Evolutionary conservation across 139 green algal genomes (phyloP).

Genomic region (Astrephomene gubernaculifera): DNA sequence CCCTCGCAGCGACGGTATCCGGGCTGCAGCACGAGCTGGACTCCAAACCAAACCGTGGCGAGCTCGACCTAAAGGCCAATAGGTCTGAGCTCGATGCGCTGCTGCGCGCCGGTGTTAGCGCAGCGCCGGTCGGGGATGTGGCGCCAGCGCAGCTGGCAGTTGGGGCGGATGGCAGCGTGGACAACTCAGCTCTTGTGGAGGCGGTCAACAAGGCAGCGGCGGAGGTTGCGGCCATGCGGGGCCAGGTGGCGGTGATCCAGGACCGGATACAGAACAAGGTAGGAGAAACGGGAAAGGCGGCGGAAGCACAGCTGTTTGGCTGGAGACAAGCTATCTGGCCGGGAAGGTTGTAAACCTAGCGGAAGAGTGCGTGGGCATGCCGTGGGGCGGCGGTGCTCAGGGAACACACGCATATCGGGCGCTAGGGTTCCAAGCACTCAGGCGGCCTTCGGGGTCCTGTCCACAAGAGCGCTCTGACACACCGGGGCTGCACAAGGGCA

Average conservation of each 20-base stretch:
- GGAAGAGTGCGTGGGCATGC: too few species aligned
- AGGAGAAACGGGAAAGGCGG: neutral
- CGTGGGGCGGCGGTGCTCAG: too few species aligned
- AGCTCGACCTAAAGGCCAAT: conserved; percentile 36
- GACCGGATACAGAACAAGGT: conserved; percentile 37
- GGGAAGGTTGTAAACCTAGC: too few species aligned
- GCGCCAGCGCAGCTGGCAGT: neutral
- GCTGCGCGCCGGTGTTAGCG: neutral
- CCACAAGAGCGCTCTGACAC: too few species aligned
- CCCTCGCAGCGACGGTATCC: conserved; percentile 23
- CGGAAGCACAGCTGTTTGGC: neutral
- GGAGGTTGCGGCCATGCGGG: conserved; percentile 27
- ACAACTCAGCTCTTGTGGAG: conserved; percentile 18
- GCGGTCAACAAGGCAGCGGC: conserved; percentile 21
- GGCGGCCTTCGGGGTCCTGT: too few species aligned
- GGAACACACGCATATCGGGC: too few species aligned
- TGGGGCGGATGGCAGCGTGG: conserved; percentile 4
- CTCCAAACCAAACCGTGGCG: conserved; percentile 23
- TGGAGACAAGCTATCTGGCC: too few species aligned
- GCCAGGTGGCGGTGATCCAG: conserved; percentile 7
- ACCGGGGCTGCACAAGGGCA: too few species aligned
- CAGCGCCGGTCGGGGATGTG: neutral
- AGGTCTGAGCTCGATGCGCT: conserved; percentile 32
- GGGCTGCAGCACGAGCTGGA: conserved; percentile 37
- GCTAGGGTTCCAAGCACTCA: too few species aligned